Evolutionary conservation across 306 rosid species (phyloP).

Genomic region (Ormosia semicastrata): DNA sequence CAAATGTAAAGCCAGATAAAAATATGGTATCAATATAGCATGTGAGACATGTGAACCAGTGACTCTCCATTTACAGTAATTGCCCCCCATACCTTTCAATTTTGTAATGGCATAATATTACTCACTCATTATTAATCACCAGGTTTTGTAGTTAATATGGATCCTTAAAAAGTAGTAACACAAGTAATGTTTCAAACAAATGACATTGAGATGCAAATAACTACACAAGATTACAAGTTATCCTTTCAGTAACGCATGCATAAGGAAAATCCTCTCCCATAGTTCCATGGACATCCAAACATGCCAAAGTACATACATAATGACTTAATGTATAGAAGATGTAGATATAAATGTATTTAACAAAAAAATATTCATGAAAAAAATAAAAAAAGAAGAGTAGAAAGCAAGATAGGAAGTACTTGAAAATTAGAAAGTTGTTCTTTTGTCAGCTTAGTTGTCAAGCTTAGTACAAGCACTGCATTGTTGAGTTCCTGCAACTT

Average conservation of each 20-base stretch:
- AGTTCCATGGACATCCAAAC: not conserved
- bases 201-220: not conserved
- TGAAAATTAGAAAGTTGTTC: slow-evolving; percentile 80
- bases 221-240: not conserved
- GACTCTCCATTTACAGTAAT: not conserved
- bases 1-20: not conserved
- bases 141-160: not conserved
- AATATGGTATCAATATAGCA: not conserved
- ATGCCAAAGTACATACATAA: not conserved
- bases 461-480: slow-evolving; percentile 64
- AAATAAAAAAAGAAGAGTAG: not conserved
- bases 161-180: not conserved
- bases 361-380: not conserved
- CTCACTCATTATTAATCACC: not conserved
- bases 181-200: not conserved
- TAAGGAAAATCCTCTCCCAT: not conserved
- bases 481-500: slow-evolving; percentile 93
- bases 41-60: not conserved
- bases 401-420: slow-evolving; percentile 38
- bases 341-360: not conserved
- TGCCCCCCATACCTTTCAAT: not conserved
- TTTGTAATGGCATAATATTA: not conserved
- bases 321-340: not conserved
- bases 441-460: slow-evolving; percentile 54
- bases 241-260: not conserved